A percentile compares a stretch with the other conserved stretches of the same genome.
Conservation (phyloP, 2,329 filamentous ascomycete genomes). For the Calcarisporium arbuscula region DNA sequence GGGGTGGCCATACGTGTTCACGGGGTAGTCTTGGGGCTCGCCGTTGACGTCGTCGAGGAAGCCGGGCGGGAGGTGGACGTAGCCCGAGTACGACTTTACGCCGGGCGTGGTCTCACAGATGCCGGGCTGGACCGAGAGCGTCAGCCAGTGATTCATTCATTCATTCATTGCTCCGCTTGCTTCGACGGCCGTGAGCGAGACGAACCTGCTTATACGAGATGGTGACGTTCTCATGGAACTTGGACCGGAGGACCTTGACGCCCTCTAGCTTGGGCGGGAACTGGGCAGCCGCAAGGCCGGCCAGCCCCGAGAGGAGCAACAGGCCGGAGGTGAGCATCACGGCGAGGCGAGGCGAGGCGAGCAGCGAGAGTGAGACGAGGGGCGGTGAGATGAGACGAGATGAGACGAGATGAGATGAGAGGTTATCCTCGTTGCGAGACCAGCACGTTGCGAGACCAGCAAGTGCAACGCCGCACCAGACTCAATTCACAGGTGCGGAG, state of each 20-base stretch:
- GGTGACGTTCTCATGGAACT: slow-evolving; percentile 53
- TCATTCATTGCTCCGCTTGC: background rate
- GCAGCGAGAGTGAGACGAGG: too few species aligned
- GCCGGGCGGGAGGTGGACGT: slow-evolving; percentile 48
- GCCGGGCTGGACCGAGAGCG: slow-evolving; percentile 36
- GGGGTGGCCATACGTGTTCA: slow-evolving; percentile 36
- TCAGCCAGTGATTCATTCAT: background rate
- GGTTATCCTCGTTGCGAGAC: too few species aligned
- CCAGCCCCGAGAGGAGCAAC: slow-evolving; percentile 14
- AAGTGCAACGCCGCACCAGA: too few species aligned
- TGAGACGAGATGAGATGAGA: too few species aligned
- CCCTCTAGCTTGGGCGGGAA: slow-evolving; percentile 24
- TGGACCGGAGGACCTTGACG: slow-evolving; percentile 46
- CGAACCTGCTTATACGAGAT: slow-evolving; percentile 53
- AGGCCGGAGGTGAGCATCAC: too few species aligned
- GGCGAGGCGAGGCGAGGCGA: too few species aligned
- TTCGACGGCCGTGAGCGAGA: background rate
- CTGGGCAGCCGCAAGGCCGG: slow-evolving; percentile 18
- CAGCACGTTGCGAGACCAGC: too few species aligned
- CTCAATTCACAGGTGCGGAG: too few species aligned
- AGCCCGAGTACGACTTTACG: slow-evolving; percentile 60
- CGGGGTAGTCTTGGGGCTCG: slow-evolving; percentile 36
- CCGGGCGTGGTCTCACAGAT: slow-evolving; percentile 50
- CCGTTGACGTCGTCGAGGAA: slow-evolving; percentile 32
- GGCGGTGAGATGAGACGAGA: too few species aligned